Evolutionary conservation across 2,329 filamentous ascomycete genomes (phyloP).

Genomic region (Fusarium sp.): DNA sequence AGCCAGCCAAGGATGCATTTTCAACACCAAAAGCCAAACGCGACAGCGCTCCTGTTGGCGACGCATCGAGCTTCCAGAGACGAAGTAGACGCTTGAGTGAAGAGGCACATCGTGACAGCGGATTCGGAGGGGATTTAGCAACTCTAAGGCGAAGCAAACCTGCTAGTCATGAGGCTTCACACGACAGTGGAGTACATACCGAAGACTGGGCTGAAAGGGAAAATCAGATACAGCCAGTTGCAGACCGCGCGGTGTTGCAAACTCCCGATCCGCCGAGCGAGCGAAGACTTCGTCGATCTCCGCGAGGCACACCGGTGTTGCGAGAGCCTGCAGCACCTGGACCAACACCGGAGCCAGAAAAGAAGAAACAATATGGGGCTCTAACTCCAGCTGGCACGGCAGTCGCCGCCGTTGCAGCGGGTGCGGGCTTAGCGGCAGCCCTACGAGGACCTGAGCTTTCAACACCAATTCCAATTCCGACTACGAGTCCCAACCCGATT

Average conservation of each 20-base stretch:
- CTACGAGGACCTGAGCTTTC: slow-evolving; percentile 15
- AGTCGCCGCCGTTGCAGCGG: slow-evolving; percentile 19
- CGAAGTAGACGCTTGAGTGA: slow-evolving; percentile 49
- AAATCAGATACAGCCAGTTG: slow-evolving; percentile 33
- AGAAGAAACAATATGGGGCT: slow-evolving; percentile 49
- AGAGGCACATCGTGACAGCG: slow-evolving; percentile 61
- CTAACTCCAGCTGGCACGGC: slow-evolving; percentile 33
- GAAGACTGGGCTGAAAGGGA: slow-evolving; percentile 55
- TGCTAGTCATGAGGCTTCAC: slow-evolving; percentile 49
- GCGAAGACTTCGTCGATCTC: slow-evolving; percentile 45
- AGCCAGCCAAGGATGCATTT: slow-evolving; percentile 18
- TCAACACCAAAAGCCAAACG: slow-evolving; percentile 47
- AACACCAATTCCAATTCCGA: slow-evolving; percentile 25
- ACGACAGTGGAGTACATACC: slow-evolving; percentile 67
- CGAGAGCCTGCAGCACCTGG: slow-evolving; percentile 50
- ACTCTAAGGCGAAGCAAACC: slow-evolving; percentile 49
- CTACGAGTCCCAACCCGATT: slow-evolving; percentile 16
- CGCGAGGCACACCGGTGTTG: slow-evolving; percentile 52
- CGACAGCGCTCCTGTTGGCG: slow-evolving; percentile 48
- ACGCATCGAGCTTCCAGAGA: slow-evolving; percentile 50
- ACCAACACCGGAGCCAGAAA: slow-evolving; percentile 57
- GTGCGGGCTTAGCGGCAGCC: slow-evolving; percentile 29
- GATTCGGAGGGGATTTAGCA: slow-evolving; percentile 55
- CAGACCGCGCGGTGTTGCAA: slow-evolving; percentile 33
- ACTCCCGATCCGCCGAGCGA: slow-evolving; percentile 44